Conservation (phyloP, 2,329 filamentous ascomycete species). For the Arachnopeziza araneosa region DNA sequence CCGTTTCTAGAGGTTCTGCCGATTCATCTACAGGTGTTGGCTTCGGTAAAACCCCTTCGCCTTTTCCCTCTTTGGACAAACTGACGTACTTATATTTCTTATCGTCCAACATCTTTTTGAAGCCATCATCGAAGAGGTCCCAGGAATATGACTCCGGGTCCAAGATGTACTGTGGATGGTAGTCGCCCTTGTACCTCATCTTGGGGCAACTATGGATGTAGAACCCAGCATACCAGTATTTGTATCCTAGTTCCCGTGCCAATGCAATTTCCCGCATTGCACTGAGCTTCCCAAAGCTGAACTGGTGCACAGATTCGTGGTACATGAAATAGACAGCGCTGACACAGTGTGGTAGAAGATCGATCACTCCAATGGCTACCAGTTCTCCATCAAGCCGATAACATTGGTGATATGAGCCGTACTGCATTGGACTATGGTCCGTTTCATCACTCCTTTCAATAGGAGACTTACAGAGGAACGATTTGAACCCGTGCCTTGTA, state of each 20-base stretch:
- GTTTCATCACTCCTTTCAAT: slow-evolving; percentile 41
- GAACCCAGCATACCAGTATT: slow-evolving; percentile 78
- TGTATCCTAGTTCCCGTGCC: slow-evolving; percentile 62
- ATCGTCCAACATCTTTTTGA: slow-evolving; percentile 43
- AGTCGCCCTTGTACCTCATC: slow-evolving; percentile 83
- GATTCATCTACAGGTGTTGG: neutral
- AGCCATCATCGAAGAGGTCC: slow-evolving; percentile 48
- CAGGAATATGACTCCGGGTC: slow-evolving; percentile 62
- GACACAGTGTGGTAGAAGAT: slow-evolving; percentile 69
- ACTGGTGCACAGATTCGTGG: slow-evolving; percentile 65
- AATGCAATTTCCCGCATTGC: slow-evolving; percentile 69
- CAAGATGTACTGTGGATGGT: slow-evolving; percentile 66
- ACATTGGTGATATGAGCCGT: slow-evolving; percentile 78
- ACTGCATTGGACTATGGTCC: slow-evolving; percentile 43
- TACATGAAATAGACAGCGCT: slow-evolving; percentile 84
- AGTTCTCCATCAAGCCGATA: slow-evolving; percentile 72
- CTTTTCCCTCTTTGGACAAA: slow-evolving; percentile 11
- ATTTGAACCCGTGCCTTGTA: slow-evolving; percentile 55
- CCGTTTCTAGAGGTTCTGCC: neutral
- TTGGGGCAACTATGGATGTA: slow-evolving; percentile 79
- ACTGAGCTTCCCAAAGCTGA: slow-evolving; percentile 68
- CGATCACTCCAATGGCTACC: slow-evolving; percentile 70
- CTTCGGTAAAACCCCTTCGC: neutral
- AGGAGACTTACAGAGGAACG: slow-evolving; percentile 70
- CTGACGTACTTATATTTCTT: slow-evolving; percentile 23